Base-by-base conservation (phyloP, 345 rosid genomes). In the Adansonia digitata region DNA sequence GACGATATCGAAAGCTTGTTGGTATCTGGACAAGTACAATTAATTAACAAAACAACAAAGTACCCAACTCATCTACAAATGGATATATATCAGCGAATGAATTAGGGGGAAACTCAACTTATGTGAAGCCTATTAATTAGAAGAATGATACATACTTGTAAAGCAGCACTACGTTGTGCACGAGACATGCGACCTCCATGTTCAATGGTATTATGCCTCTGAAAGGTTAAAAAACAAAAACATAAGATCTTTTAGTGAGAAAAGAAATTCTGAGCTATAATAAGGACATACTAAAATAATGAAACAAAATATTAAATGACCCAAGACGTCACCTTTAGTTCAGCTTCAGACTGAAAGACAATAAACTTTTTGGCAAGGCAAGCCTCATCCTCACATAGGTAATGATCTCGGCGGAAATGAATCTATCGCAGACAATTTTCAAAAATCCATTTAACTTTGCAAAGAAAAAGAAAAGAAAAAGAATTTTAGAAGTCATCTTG, bases 131-230 rank as follows among this genome's bases (percentile, higher is more conserved):
- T 39, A n/a, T 20, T 8, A 20, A 42, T 46, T 57, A 37, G 43
- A 48, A 45, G 49, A 55, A 63, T 55, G 2, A 59, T 70, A 77
- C 81, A 35, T 80, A 75, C 99, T 94, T 95, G 97, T 20, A 95
- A 93, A 67, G 93, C 99, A 79, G 95, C 97, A 85, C 81, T 96
- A 12, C 99, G 91, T 86, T 93, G 87, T 5, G 98, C 82, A 69
- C 99, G 92, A 78, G 99, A 92, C 97, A 96, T 93, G 56, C 84
- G 90, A 52, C 99, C 99, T 35, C 91, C 99, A 85, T 96, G 99
- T 79, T 93, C 99, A 52, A 87, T 83, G 0, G 97, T 76, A 83
- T 92, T 91, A 79, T 96, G 99, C 81, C 98, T 90, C 99, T 95
- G 90, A 66, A 77, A 76, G 45, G 62, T 37, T 51, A 69, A 18